Conservation (phyloP, 139 green algal species). For the Pleodorina starrii region DNA sequence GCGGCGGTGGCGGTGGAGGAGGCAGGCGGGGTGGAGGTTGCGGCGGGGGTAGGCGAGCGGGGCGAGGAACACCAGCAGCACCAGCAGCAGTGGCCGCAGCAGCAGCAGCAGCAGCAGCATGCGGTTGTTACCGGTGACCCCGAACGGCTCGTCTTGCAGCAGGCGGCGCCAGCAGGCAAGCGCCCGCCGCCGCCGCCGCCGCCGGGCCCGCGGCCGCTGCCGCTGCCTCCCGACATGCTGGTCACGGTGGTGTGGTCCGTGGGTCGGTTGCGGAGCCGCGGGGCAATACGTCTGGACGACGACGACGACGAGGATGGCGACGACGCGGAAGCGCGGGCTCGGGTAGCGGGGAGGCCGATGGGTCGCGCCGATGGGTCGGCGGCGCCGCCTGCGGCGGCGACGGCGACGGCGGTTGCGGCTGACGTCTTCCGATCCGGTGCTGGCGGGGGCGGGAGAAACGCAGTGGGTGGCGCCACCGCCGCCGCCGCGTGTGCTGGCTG, state of each 20-base stretch:
- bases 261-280: background rate
- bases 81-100: background rate
- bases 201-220: background rate
- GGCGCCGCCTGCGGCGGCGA: too few relatives aligned
- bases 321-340: too few relatives aligned
- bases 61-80: background rate
- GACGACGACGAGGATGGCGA: background rate
- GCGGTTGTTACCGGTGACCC: too few relatives aligned
- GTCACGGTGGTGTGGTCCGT: conserved; percentile 18
- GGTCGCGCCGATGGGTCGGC: background rate
- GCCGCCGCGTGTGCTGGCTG: background rate
- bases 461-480: background rate
- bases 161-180: background rate
- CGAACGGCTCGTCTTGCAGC: too few relatives aligned
- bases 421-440: too few relatives aligned
- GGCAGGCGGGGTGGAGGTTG: background rate
- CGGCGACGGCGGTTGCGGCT: too few relatives aligned
- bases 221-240: conserved; percentile 13
- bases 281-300: background rate
- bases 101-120: conserved; percentile 7
- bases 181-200: background rate
- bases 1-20: background rate
- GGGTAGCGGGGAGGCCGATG: too few relatives aligned
- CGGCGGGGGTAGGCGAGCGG: too few relatives aligned
- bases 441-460: too few relatives aligned